Evolutionary conservation across 345 rosid species (phyloP).

Genomic region (Chamaenerion angustifolium): DNA sequence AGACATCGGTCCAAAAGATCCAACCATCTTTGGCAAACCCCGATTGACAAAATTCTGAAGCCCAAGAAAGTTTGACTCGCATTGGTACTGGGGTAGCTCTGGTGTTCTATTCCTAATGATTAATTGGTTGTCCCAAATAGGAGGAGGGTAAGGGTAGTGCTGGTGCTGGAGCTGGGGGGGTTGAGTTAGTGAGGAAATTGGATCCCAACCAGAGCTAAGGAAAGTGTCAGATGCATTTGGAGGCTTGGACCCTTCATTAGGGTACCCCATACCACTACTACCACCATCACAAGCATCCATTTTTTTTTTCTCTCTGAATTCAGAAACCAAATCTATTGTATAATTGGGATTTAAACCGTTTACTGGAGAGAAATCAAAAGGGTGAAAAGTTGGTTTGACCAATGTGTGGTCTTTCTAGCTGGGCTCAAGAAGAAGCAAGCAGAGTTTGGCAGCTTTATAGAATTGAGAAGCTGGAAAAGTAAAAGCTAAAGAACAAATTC

Average conservation of each 20-base stretch:
- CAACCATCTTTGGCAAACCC: conserved; percentile 42
- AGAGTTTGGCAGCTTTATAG: conserved; percentile 53
- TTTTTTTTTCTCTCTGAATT: conserved; percentile 12
- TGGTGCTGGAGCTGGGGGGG: conserved; percentile 19
- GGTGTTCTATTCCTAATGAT: conserved; percentile 22
- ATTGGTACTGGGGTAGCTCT: conserved; percentile 33
- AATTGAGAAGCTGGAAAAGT: conserved; percentile 34
- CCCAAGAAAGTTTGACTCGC: conserved; percentile 45
- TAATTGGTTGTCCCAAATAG: conserved; percentile 38
- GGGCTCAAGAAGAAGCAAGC: conserved; percentile 59
- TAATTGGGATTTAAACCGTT: conserved; percentile 13
- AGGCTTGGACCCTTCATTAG: conserved; percentile 32
- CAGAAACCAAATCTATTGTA: conserved; percentile 14
- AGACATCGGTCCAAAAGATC: conserved; percentile 28
- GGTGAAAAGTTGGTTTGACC: conserved; percentile 31
- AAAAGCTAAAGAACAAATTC: conserved; percentile 33
- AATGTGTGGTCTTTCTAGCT: conserved; percentile 31
- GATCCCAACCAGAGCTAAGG: conserved; percentile 76
- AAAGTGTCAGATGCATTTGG: conserved; percentile 30
- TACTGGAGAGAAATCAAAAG: conserved; percentile 12
- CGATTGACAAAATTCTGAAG: conserved; percentile 46
- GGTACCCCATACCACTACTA: conserved; percentile 33
- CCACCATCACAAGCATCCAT: conserved; percentile 42
- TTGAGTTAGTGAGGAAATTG: conserved; percentile 32
- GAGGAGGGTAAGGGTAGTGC: conserved; percentile 33